Percentiles rank a stretch among this genome's conserved stretches.
Conservation (phyloP, 2,329 filamentous ascomycete species). For the Xylariaceae sp. region DNA sequence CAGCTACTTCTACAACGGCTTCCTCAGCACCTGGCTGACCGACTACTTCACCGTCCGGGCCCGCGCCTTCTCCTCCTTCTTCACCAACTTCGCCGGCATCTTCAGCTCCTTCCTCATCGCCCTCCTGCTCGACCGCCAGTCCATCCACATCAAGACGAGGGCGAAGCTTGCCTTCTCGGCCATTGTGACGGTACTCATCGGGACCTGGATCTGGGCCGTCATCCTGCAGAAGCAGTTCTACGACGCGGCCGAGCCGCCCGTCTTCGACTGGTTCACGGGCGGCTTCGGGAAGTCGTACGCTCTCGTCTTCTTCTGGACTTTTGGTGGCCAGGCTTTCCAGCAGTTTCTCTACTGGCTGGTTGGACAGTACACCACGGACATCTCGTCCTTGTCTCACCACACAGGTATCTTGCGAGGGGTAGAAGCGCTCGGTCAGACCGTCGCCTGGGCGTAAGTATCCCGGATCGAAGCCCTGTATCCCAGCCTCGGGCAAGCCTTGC, state of each 20-base stretch:
- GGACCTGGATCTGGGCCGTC: conserved; percentile 25
- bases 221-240: conserved; percentile 25
- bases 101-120: conserved; percentile 25
- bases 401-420: conserved; percentile 24
- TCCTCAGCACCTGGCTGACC: conserved; percentile 23
- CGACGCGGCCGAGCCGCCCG: conserved; percentile 16
- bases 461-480: not conserved
- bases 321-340: conserved; percentile 25
- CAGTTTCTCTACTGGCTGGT: conserved; percentile 27
- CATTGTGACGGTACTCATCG: conserved; percentile 20
- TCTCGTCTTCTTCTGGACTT: conserved; percentile 22
- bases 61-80: conserved; percentile 27
- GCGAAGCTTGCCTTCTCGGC: conserved; percentile 18
- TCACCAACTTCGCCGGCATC: conserved; percentile 26
- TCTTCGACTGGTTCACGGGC: conserved; percentile 24
- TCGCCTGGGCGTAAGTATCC: conserved; percentile 23
- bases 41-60: conserved; percentile 26
- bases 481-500: not conserved
- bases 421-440: conserved; percentile 25
- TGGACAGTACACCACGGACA: conserved; percentile 23
- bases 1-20: conserved; percentile 28
- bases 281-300: conserved; percentile 21
- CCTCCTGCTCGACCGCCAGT: conserved; percentile 22
- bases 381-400: conserved; percentile 24
- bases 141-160: conserved; percentile 21